Evolutionary conservation across 441 rosid genomes (phyloP), one percentile per base, ranked within the genome.

Genomic region (Flueggea neowawraea): DNA sequence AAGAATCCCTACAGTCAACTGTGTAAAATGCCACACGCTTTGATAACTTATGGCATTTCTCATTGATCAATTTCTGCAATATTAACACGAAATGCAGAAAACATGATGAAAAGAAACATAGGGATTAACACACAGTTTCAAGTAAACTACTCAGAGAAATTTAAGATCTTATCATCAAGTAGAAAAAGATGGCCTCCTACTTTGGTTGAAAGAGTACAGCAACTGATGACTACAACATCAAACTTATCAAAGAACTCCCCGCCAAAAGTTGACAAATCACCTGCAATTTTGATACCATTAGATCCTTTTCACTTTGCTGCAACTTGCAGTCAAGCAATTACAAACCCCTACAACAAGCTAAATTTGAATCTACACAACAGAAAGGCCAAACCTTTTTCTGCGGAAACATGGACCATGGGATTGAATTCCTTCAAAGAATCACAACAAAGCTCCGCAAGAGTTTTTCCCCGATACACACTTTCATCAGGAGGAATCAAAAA

Each of bases 11-110:
- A 66, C 93, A 84, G 52, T 89, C 96, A 28, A 91, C 85, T 0
- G 84, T 71, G 60, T 89, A 91, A 74, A 91, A 91, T 58, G 96
- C 89, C n/a, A 89, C 72, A 5, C 82, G 89, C 80, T 86, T 91
- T n/a, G 82, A 61, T 61, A 74, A 65, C 76, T 83, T 82, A 60
- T 90, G 74, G 62, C 98, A 91, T 66, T 81, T 85, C 71, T 87
- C 90, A 55, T 89, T 89, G 58, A 89, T 72, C 78, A 71, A 68
- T 78, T 81, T 89, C 98, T 89, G 78, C 54, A 43, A 11, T 52
- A 48, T 47, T 50, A 58, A 57, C n/a, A 22, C 2, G 10, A 52
- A 60, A 44, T 31, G 31, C 12, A 14, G 63, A 50, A 0, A 53
- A 22, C 2, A 22, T 22, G 28, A 13, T 13, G 52, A 12, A 12